Evolutionary conservation across 352 stramenopile species (phyloP), one percentile per base, ranked within the genome.

Genomic region (Pythium angustatum): DNA sequence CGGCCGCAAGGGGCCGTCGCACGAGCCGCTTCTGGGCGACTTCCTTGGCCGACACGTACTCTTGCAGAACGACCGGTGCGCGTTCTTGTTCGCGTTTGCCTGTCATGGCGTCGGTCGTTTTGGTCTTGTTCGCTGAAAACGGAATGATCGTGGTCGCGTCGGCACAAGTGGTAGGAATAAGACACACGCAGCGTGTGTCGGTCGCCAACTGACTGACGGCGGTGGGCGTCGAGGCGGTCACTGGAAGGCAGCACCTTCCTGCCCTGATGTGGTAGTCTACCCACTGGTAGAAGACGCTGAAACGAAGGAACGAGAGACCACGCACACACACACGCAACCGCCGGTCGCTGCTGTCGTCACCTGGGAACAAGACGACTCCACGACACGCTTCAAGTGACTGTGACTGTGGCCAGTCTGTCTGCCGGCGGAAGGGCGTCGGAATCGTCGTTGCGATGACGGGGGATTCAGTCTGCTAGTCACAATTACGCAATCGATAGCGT

Each of bases 31-130:
- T 78, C 61, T 88, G 83, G n/a, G 79, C 76, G 38, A 90, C 83
- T 31, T 89, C 69, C 56, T 85, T 86, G 34, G 83, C 79, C 43
- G 78, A 78, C 27, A 89, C 78, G 58, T 88, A 89, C 44, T 78
- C 59, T 40, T 81, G 76, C 48, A 90, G 69, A 38, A 58, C 66
- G 51, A 81, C 73, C 52, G 64, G 33, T 55, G 63, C 41, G 28
- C 38, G 47, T 8, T 56, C 50, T 27, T 76, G 55, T 33, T 75
- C 57, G 60, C 65, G 61, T 41, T 76, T 81, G 64, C 45, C 58
- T 3, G 78, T 83, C 36, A 78, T 83, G 27, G 14, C 27, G 22
- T 3, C 0, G 22, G 22, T 28, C 7, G 22, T 15, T n/a, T n/a
- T 36, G 19, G 38, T 61, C 22, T 19, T 56, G 31, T 17, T 43